phyloP scores from a whole-genome alignment of 2,329 filamentous ascomycete species.

The Phialocephala subalpina region DNA sequence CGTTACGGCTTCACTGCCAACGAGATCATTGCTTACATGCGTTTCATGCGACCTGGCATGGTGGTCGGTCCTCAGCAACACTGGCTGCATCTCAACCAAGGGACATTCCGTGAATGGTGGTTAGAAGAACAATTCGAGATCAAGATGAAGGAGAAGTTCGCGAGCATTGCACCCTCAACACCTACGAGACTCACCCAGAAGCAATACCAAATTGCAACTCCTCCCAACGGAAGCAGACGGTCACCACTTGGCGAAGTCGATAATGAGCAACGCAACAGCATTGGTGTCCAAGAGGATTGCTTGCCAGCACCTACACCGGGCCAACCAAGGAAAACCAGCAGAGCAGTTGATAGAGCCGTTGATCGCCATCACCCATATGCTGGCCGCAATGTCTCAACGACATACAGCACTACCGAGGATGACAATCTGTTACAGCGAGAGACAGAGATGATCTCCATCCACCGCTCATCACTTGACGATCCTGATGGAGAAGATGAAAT shows the following conservation, averaged over 20 bases:
- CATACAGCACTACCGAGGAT: conserved; percentile 52
- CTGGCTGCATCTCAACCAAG: conserved; percentile 98
- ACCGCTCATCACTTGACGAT: conserved; percentile 71
- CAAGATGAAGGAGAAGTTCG: conserved; percentile 61
- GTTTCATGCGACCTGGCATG: conserved; percentile 99
- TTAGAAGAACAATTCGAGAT: conserved; percentile 65
- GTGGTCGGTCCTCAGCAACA: conserved; percentile 98
- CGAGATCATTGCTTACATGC: conserved; percentile 97
- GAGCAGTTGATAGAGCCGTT: conserved; percentile 75
- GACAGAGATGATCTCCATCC: conserved; percentile 66
- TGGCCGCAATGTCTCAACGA: conserved; percentile 61
- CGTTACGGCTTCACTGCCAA: conserved; percentile 97
- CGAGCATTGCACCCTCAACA: conserved; percentile 59
- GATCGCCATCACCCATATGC: conserved; percentile 75
- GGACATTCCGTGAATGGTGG: conserved; percentile 99
- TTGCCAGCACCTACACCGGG: conserved; percentile 94
- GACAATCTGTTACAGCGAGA: conserved; percentile 59
- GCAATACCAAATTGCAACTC: conserved; percentile 76
- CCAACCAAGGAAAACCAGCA: conserved; percentile 89
- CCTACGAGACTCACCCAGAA: conserved; percentile 70
- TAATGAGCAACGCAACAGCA: conserved; percentile 71
- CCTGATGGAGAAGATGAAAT: conserved; percentile 78
- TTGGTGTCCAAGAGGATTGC: conserved; percentile 84
- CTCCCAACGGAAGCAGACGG: conserved; percentile 80
- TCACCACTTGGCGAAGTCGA: conserved; percentile 95